Base-by-base conservation (phyloP, 495 filamentous ascomycete species). In the Aspergillus panamensis region DNA sequence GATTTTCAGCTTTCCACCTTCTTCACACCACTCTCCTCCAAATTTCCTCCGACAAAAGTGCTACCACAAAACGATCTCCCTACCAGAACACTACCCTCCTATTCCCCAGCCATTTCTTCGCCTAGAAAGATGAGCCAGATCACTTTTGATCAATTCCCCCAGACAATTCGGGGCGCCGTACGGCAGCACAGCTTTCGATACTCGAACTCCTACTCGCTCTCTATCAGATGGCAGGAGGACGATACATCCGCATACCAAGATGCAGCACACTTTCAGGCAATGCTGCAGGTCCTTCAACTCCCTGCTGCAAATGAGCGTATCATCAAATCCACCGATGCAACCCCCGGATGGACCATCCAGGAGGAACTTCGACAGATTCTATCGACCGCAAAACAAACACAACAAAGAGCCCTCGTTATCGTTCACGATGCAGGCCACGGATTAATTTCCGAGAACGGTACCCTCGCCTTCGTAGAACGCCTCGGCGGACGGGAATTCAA, bases 141-240 rank as follows among this genome's bases (percentile, higher is more conserved):
- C n/a, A 44, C 14, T 20, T 7, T 9, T 16, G n/a, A 44, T 3
- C 42, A 20, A n/a, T 51, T 51, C n/a, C 32, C 40, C 1, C 20
- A 31, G 6, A 48, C 45, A 6, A 30, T 48, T 3, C 49, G 14
- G 8, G 8, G n/a, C n/a, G 31, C 33, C 14, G 49, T n/a, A 1
- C 32, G 9, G 6, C 32, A 52, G 32, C 14, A 25, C 3, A 40
- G 14, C 31, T 25, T 21, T 13, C 32, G 20, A 0, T 52, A 52
- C 16, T 25, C 31, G 16, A 25, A 25, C 6, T 52, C 49, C 6
- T 14, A 52, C 32, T 19, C 29, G 9, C n/a, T 40, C 49, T 20
- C 49, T n/a, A 37, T 52, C 20, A 31, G 53, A 55, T 55, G 53
- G 53, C 19, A 55, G 7, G 29, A 10, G 6, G 53, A 55, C n/a